Evolutionary conservation across 345 rosid genomes (phyloP), one percentile per base, ranked within the genome.

Genomic region (Bretschneidera sinensis): DNA sequence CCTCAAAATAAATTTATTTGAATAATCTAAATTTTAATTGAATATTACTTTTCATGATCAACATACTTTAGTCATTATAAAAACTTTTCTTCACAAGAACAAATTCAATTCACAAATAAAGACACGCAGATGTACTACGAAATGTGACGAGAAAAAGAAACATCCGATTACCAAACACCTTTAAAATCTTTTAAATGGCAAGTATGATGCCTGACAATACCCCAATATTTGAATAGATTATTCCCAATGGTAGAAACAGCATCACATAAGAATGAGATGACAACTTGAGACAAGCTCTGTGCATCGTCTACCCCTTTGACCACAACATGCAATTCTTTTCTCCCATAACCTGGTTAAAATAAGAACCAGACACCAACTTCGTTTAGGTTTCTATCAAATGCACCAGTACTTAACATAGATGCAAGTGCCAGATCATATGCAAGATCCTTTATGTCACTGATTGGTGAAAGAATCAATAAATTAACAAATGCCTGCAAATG

Each of bases 351-450:
- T 1, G 92, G 96, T 67, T 90, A 74, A 66, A 86, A 90, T 53
- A 78, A 67, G 75, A 90, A 76, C 99, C 99, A 94, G 17, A 83
- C 81, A 66, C 57, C 77, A 75, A 79, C 76, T 78, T 90, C 99
- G 55, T 62, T 59, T 31, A 60, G 68, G 67, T 84, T 80, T 69
- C 76, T 76, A 57, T 90, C 95, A 80, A 94, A 94, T 63, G 97
- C 95, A 73, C 97, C 95, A 7, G 92, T 90, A 61, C 97, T 90
- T 51, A 62, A 76, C 92, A 94, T 80, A 73, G 96, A 83, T 61
- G 85, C 86, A 57, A 53, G 54, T 57, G 96, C 89, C 70, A 94
- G 79, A 67, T 64, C 62, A 72, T 80, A 73, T 9, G 92, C 82
- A 52, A 80, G 90, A 74, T 77, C 78, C 77, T 76, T 83, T 59